Base-by-base conservation (phyloP, 2,329 filamentous ascomycete species). In the Cercospora beticola region DNA sequence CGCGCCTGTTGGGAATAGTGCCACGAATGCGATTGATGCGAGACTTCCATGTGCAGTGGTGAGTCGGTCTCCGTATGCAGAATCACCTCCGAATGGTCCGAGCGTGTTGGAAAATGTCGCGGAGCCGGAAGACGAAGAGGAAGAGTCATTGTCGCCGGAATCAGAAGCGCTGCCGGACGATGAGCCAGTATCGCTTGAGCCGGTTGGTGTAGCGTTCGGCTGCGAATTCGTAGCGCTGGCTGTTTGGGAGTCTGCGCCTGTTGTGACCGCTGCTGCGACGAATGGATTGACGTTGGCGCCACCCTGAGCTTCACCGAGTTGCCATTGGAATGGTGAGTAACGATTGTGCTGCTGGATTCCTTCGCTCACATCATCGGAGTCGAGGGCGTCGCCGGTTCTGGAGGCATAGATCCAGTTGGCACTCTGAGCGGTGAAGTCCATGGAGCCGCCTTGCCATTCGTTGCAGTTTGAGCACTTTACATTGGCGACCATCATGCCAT, bases 401-500 rank as follows among this genome's bases (percentile, higher is more conserved):
- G 79, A 78, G 10, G 82, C 85, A 74, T 82, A 85, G 49, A 88
- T 86, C 85, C 85, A 88, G 16, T 65, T 21, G 16, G 82, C 83
- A 1, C 74, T 78, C 2, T 74, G 65, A 28, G 77, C 76, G 3
- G 77, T 84, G 67, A 86, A 83, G 70, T 83, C 81, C 81, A 86
- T 85, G 30, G 76, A 79, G 3, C 86, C 85, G 5, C 84, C 85
- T 33, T 76, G 78, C 86, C 86, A 88, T 65, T 76, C 81, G 40
- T 83, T 75, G 73, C 86, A 88, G 68, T 83, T 86, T 26, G 69
- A 78, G 82, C 86, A 88, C 71, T 78, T 82, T 23, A 89, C 79
- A 73, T 88, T 88, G 16, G 86, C 86, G 23, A 81, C 82, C 83
- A 88, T 86, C 18, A 81, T 79, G 21, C 83, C 83, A 72, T 85